Percentiles rank a stretch among this genome's conserved stretches.
phyloP scores from a whole-genome alignment of 768 basidiomycete species.

The Auricularia sp. region DNA sequence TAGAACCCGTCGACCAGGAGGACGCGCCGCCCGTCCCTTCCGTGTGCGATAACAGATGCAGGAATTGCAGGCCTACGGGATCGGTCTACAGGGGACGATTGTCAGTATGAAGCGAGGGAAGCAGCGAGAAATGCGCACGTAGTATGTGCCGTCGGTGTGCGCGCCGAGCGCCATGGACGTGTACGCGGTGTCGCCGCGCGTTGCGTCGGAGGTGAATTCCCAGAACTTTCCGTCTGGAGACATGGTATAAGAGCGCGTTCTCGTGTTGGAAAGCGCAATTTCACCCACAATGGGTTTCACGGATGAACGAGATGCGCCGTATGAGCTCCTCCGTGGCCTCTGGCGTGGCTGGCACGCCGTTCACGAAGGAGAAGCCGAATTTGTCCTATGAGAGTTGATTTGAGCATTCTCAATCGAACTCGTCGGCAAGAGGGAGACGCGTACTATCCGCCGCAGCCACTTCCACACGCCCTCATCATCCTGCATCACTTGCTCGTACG shows the following conservation, averaged over 20 bases:
- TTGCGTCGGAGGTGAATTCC: slow-evolving; percentile 90
- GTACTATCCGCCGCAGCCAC: slow-evolving; percentile 73
- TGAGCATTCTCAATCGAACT: not conserved
- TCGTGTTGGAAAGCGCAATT: not conserved
- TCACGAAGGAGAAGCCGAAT: slow-evolving; percentile 84
- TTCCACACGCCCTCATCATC: slow-evolving; percentile 61
- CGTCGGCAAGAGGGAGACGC: slow-evolving; percentile 20
- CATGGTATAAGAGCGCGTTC: not conserved
- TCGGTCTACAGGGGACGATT: slow-evolving; percentile 49
- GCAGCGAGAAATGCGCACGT: slow-evolving; percentile 31
- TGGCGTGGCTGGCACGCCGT: slow-evolving; percentile 67
- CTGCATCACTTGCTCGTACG: slow-evolving; percentile 64
- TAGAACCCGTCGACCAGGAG: slow-evolving; percentile 96
- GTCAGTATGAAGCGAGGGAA: too few species aligned
- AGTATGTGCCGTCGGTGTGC: slow-evolving; percentile 73
- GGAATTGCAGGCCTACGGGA: slow-evolving; percentile 90
- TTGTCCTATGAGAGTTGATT: slow-evolving; percentile 45
- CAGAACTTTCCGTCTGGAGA: slow-evolving; percentile 82
- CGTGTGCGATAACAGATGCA: slow-evolving; percentile 82
- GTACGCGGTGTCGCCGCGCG: slow-evolving; percentile 91
- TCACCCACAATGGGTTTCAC: slow-evolving; percentile 65
- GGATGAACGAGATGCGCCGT: slow-evolving; percentile 72
- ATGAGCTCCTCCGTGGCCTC: slow-evolving; percentile 78
- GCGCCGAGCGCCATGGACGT: slow-evolving; percentile 79
- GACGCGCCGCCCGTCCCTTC: slow-evolving; percentile 78